Evolutionary conservation across 2,329 filamentous ascomycete species (phyloP).

Genomic region (Didymella pomorum): DNA sequence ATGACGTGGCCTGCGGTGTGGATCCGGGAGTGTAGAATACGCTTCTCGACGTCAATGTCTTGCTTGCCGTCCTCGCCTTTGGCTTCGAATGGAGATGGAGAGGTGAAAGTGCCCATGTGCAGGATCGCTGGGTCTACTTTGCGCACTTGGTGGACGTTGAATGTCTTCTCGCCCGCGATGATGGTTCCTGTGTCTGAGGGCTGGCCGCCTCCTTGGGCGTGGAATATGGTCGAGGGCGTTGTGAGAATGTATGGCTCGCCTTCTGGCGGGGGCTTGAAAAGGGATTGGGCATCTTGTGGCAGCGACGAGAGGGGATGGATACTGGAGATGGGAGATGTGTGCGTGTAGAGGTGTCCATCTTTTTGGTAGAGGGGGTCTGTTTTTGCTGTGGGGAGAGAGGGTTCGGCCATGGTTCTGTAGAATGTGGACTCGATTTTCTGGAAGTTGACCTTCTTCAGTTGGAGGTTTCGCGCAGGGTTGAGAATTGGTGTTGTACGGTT

Average conservation of each 20-base stretch:
- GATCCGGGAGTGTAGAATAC: conserved; percentile 70
- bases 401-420: conserved; percentile 4
- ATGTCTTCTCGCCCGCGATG: conserved; percentile 59
- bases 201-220: conserved; percentile 78
- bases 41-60: conserved; percentile 66
- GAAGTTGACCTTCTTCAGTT: background rate
- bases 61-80: conserved; percentile 52
- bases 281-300: conserved; percentile 59
- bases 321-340: conserved; percentile 57
- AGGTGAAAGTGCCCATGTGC: conserved; percentile 63
- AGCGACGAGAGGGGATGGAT: conserved; percentile 61
- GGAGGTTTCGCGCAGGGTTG: background rate
- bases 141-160: conserved; percentile 66
- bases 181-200: conserved; percentile 73
- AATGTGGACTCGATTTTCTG: background rate
- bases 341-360: conserved; percentile 52
- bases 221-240: conserved; percentile 74
- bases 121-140: conserved; percentile 65
- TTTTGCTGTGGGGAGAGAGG: conserved; percentile 13
- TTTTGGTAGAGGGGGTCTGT: conserved; percentile 52
- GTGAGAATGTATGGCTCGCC: conserved; percentile 62
- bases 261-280: conserved; percentile 66
- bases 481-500: background rate
- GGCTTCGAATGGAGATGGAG: too few species aligned
- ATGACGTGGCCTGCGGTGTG: conserved; percentile 80